A percentile compares a stretch with the other conserved stretches of the same genome.
Conservation (phyloP, 1,284 basidiomycete species). For the Microbotryum silenes-acaulis region DNA sequence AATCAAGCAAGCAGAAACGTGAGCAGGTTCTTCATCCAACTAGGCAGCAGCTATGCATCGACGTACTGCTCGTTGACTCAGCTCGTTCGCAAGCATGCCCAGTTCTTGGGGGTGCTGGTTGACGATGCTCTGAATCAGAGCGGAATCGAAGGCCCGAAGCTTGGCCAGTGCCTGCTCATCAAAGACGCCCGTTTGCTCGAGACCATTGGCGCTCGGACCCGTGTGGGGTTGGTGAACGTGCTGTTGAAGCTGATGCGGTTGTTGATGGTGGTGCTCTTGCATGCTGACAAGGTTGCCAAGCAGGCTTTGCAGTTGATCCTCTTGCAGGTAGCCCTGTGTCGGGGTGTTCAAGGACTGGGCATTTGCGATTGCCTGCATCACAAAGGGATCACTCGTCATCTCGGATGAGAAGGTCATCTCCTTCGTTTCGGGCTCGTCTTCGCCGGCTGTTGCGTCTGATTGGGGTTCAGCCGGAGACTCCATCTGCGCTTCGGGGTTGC, state of each 20-base stretch:
- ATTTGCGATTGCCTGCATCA: neutral
- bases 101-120: neutral
- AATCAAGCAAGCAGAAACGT: too few species aligned
- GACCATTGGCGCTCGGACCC: neutral
- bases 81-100: neutral
- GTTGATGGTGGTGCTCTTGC: neutral
- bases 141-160: neutral
- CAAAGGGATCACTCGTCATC: slow-evolving; percentile 1
- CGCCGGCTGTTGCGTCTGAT: neutral
- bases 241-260: neutral
- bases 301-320: neutral
- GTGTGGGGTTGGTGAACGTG: neutral
- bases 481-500: neutral
- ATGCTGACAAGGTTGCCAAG: neutral
- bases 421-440: slow-evolving; percentile 3
- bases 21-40: too few species aligned
- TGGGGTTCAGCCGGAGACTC: slow-evolving; percentile 5
- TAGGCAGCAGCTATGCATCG: too few species aligned
- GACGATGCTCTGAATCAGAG: neutral
- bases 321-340: neutral
- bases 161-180: too few species aligned
- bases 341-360: neutral
- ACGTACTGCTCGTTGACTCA: too few species aligned
- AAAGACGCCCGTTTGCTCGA: neutral
- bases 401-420: slow-evolving; percentile 4